A percentile compares a stretch with the other conserved stretches of the same genome.
These are phyloP conservation scores for Leptodermis oblonga DNA, from an alignment of 257 asterid genomes.

Conservation along the genomic window DNA sequence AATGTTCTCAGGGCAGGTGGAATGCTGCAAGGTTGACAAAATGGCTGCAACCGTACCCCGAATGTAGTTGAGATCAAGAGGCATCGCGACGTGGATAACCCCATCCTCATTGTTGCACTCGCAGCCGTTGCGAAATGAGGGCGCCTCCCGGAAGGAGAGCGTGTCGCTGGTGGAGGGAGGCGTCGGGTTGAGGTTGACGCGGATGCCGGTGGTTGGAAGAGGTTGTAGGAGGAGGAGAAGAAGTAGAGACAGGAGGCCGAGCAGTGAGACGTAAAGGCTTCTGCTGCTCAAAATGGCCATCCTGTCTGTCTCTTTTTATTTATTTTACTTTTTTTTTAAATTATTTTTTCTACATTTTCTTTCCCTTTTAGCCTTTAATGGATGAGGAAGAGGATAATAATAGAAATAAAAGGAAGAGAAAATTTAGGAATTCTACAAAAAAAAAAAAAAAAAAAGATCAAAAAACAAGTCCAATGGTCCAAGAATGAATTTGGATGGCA, in stretches of 20 bases:
- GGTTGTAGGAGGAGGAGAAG: constrained; percentile 46
- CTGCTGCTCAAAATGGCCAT: constrained; percentile 64
- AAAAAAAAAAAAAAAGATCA: no score
- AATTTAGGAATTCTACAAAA: constrained; percentile 10
- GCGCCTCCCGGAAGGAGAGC: constrained; percentile 65
- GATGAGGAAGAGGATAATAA: not conserved
- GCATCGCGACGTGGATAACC: constrained; percentile 64
- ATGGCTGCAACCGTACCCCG: constrained; percentile 84
- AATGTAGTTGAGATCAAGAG: constrained; percentile 68
- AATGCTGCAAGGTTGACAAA: constrained; percentile 64
- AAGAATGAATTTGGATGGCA: constrained; percentile 8
- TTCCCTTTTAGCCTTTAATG: not conserved
- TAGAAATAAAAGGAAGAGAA: constrained; percentile 12
- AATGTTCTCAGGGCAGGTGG: constrained; percentile 74
- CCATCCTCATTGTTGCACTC: constrained; percentile 28
- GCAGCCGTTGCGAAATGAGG: constrained; percentile 67
- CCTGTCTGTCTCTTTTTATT: constrained; percentile 35
- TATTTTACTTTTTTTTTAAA: no score
- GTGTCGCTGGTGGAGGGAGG: constrained; percentile 19
- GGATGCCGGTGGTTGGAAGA: constrained; percentile 38
- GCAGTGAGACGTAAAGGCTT: constrained; percentile 31
- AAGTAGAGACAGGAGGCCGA: constrained; percentile 85
- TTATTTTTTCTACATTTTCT: not conserved
- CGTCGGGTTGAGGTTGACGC: constrained; percentile 33
- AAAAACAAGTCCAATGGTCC: constrained; percentile 12